phyloP scores from a whole-genome alignment of 805 yeast species.

The Teunomyces aglyptinius region DNA sequence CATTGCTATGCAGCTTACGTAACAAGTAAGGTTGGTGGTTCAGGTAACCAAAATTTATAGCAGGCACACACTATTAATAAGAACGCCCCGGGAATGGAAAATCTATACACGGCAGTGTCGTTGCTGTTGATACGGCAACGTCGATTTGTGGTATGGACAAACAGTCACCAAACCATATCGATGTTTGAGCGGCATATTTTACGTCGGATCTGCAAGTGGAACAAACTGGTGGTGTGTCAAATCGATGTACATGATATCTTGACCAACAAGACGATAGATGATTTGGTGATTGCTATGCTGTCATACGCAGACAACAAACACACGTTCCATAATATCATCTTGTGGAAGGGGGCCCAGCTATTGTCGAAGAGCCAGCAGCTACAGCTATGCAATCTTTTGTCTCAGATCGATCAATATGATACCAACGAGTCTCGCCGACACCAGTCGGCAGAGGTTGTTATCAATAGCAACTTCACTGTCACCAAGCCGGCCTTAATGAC shows the following conservation, averaged over 20 bases:
- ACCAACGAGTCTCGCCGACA: conserved; percentile 7
- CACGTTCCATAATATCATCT: conserved; percentile 5
- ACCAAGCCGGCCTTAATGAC: conserved; percentile 8
- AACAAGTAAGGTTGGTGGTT: too few species aligned
- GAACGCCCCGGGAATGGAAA: conserved; percentile 4
- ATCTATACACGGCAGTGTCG: conserved; percentile 8
- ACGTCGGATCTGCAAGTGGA: conserved; percentile 4
- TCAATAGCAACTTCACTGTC: conserved; percentile 4
- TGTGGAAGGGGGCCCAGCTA: conserved; percentile 7
- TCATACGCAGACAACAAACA: neutral
- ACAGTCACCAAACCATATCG: neutral
- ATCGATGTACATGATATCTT: conserved; percentile 6
- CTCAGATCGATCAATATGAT: conserved; percentile 8
- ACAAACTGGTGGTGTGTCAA: conserved; percentile 2
- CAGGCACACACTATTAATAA: too few species aligned
- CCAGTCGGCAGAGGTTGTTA: neutral
- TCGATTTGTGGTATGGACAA: conserved; percentile 8
- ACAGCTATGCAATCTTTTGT: conserved; percentile 9
- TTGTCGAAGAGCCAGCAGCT: conserved; percentile 6
- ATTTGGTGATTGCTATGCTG: conserved; percentile 5
- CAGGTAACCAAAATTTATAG: too few species aligned
- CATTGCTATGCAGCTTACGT: too few species aligned
- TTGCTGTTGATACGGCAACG: conserved; percentile 6
- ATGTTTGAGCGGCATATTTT: neutral
- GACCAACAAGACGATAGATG: conserved; percentile 1